Percentiles rank a stretch among this genome's conserved stretches.
Conservation (phyloP, 2,329 filamentous ascomycete species). For the Juglanconis sp. region DNA sequence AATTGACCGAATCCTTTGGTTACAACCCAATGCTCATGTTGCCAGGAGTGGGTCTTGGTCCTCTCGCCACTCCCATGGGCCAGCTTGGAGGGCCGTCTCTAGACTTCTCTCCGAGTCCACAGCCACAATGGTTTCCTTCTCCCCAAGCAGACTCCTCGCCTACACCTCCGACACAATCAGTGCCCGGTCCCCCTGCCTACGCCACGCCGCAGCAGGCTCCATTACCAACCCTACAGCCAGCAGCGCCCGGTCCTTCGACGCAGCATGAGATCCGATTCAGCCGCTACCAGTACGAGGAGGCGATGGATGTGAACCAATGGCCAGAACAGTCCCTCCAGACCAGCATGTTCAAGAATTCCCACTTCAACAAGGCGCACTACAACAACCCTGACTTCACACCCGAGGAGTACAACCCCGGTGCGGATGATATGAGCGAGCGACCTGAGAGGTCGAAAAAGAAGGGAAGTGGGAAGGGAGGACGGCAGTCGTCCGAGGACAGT, state of each 20-base stretch:
- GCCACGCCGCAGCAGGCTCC: conserved; percentile 20
- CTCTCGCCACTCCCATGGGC: conserved; percentile 15
- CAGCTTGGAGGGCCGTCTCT: conserved; percentile 23
- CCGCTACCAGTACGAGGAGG: conserved; percentile 45
- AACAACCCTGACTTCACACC: conserved; percentile 62
- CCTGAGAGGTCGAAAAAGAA: conserved; percentile 12
- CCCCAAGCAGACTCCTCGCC: conserved; percentile 30
- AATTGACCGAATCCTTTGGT: conserved; percentile 32
- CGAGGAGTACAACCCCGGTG: conserved; percentile 45
- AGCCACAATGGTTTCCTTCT: conserved; percentile 36
- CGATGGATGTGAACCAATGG: conserved; percentile 28
- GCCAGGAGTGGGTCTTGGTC: conserved; percentile 38
- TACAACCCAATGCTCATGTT: conserved; percentile 45
- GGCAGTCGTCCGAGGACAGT: conserved; percentile 5
- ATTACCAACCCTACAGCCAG: conserved; percentile 27
- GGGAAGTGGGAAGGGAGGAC: conserved; percentile 7
- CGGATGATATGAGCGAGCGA: conserved; percentile 28
- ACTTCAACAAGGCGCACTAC: conserved; percentile 65
- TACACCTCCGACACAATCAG: conserved; percentile 11
- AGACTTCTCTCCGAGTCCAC: conserved; percentile 29
- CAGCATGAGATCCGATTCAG: conserved; percentile 49
- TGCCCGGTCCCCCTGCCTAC: background rate
- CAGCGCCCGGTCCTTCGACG: conserved; percentile 26
- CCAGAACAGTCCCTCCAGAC: conserved; percentile 50
- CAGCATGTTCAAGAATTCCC: conserved; percentile 62